Conservation (phyloP, 257 asterid species). For the Nyctanthes arbortristis region DNA sequence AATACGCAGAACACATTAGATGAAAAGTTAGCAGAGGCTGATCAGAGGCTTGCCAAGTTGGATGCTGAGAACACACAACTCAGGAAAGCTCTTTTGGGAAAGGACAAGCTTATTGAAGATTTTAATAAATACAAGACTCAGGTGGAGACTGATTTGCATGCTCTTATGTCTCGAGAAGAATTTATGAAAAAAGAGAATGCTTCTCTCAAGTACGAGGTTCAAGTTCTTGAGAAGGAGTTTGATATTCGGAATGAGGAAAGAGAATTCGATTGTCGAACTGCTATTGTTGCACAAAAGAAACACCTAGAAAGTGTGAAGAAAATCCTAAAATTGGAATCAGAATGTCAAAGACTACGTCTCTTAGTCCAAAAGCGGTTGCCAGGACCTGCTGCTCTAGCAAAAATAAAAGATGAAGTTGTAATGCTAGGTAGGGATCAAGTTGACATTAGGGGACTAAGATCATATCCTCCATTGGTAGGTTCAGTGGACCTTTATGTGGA, state of each 20-base stretch:
- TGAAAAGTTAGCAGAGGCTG: slow-evolving; percentile 51
- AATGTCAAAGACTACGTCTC: slow-evolving; percentile 70
- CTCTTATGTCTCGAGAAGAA: slow-evolving; percentile 49
- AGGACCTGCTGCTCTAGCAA: slow-evolving; percentile 64
- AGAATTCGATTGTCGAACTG: slow-evolving; percentile 59
- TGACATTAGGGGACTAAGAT: slow-evolving; percentile 44
- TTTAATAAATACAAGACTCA: slow-evolving; percentile 40
- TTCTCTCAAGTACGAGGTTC: slow-evolving; percentile 66
- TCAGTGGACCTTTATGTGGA: slow-evolving; percentile 40
- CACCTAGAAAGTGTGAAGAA: slow-evolving; percentile 58
- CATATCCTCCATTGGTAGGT: slow-evolving; percentile 32
- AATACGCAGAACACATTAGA: slow-evolving; percentile 34
- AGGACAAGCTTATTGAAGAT: slow-evolving; percentile 60
- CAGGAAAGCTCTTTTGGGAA: slow-evolving; percentile 49
- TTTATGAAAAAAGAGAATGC: slow-evolving; percentile 70
- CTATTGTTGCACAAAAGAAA: slow-evolving; percentile 58
- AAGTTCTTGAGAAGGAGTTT: slow-evolving; percentile 75
- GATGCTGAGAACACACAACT: slow-evolving; percentile 62
- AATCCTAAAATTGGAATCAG: slow-evolving; percentile 61
- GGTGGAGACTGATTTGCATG: slow-evolving; percentile 50
- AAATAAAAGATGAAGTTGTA: slow-evolving; percentile 68
- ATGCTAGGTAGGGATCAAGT: slow-evolving; percentile 51
- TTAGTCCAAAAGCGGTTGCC: slow-evolving; percentile 72
- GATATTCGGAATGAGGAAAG: slow-evolving; percentile 85
- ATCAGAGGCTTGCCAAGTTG: slow-evolving; percentile 41